Conservation (phyloP, 2,329 filamentous ascomycete genomes). For the Fusarium sublunatum region DNA sequence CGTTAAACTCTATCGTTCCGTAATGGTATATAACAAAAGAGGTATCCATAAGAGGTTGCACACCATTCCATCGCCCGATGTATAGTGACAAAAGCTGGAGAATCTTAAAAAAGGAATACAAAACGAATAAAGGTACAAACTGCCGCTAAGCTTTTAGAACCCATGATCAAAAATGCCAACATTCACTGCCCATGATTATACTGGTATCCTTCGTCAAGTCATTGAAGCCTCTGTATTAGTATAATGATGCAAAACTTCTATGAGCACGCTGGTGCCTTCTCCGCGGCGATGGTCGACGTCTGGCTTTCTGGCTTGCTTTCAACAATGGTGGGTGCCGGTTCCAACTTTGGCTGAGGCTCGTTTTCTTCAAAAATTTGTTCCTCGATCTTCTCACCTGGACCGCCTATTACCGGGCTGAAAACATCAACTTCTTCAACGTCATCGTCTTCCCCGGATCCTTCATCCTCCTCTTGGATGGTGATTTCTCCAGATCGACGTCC, state of each 20-base stretch:
- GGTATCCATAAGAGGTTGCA: conserved; percentile 42
- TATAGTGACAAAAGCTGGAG: conserved; percentile 15
- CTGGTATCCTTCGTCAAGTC: conserved; percentile 44
- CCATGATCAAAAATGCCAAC: conserved; percentile 23
- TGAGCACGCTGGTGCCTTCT: conserved; percentile 30
- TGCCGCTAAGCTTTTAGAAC: conserved; percentile 24
- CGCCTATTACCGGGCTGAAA: conserved; percentile 63
- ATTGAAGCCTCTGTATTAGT: conserved; percentile 28
- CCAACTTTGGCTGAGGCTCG: conserved; percentile 42
- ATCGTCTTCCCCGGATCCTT: conserved; percentile 60
- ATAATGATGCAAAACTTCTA: conserved; percentile 6
- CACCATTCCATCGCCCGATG: conserved; percentile 17
- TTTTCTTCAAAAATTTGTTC: conserved; percentile 61
- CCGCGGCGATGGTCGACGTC: conserved; percentile 8
- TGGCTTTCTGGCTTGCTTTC: conserved; percentile 21
- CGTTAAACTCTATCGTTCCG: conserved; percentile 36
- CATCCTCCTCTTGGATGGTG: conserved; percentile 75
- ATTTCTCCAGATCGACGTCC: conserved; percentile 79
- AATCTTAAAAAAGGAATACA: conserved; percentile 29
- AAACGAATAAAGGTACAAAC: conserved; percentile 28
- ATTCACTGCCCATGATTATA: conserved; percentile 32
- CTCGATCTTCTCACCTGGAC: conserved; percentile 58
- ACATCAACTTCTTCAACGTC: conserved; percentile 69
- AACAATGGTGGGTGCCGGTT: conserved; percentile 34
- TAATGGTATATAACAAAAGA: conserved; percentile 39